phyloP scores from a whole-genome alignment of 2,329 filamentous ascomycete genomes.

The Helicocarpus griseus region DNA sequence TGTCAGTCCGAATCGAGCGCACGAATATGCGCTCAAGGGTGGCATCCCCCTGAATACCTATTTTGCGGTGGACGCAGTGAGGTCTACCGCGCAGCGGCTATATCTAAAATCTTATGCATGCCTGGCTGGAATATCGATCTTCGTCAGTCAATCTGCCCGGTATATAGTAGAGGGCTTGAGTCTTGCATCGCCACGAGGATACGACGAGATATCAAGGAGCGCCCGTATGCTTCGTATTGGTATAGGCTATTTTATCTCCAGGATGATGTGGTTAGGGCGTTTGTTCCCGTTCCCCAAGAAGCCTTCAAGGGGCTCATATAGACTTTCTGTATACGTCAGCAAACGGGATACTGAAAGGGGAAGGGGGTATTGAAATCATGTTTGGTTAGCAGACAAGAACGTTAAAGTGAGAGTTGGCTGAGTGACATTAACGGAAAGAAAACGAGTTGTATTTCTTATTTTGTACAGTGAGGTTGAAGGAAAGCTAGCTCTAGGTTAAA shows the following conservation, averaged over 20 bases:
- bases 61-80: slow-evolving; percentile 1
- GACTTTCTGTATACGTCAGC: background rate
- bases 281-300: background rate
- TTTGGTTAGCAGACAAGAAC: background rate
- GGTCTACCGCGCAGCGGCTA: background rate
- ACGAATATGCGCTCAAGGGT: background rate
- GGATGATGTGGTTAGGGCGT: background rate
- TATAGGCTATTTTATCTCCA: background rate
- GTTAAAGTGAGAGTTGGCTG: background rate
- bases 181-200: background rate
- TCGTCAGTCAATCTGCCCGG: background rate
- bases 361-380: background rate
- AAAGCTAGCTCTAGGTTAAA: slow-evolving; percentile 2
- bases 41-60: background rate
- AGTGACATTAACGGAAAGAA: slow-evolving; percentile 1
- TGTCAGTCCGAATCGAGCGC: background rate
- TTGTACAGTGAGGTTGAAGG: slow-evolving; percentile 10
- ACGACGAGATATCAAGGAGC: background rate
- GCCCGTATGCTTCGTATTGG: background rate
- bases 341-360: background rate
- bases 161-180: background rate
- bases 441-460: slow-evolving; percentile 8
- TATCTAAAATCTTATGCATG: background rate
- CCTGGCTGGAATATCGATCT: background rate
- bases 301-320: background rate